Evolutionary conservation across 208 protist genomes (phyloP).

Genomic region (Angomonas deanei): DNA sequence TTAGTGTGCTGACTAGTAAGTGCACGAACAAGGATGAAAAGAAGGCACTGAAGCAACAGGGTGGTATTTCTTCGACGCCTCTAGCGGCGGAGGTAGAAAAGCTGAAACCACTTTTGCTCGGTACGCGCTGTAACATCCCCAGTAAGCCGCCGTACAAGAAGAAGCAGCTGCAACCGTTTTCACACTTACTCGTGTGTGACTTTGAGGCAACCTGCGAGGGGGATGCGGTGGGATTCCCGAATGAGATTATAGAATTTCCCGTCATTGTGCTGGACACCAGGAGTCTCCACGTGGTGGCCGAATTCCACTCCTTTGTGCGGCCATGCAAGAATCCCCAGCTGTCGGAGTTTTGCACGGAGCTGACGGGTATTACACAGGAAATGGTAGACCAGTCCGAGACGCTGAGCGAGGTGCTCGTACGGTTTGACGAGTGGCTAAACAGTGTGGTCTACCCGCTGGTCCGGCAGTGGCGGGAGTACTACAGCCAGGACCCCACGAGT

Average conservation of each 20-base stretch:
- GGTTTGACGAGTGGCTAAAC: slow-evolving; percentile 64
- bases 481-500: slow-evolving; percentile 7
- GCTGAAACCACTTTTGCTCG: not conserved
- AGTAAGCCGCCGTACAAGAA: slow-evolving; percentile 21
- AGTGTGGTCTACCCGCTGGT: slow-evolving; percentile 68
- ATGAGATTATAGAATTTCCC: slow-evolving; percentile 97
- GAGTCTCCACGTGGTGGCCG: slow-evolving; percentile 51
- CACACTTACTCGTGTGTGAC: slow-evolving; percentile 88
- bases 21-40: not conserved
- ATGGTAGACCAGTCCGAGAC: slow-evolving; percentile 72
- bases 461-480: slow-evolving; percentile 23
- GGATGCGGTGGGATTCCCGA: slow-evolving; percentile 50
- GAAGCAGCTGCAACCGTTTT: slow-evolving; percentile 69
- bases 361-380: slow-evolving; percentile 95
- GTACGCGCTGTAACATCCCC: slow-evolving; percentile 16
- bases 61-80: not conserved
- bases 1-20: not conserved
- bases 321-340: slow-evolving; percentile 74
- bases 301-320: slow-evolving; percentile 90
- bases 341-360: slow-evolving; percentile 89
- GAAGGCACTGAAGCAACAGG: not conserved
- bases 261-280: slow-evolving; percentile 84
- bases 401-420: slow-evolving; percentile 48
- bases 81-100: not conserved
- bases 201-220: slow-evolving; percentile 90